Evolutionary conservation across 257 asterid genomes (phyloP).

Genomic region (Fraxinus anomala): DNA sequence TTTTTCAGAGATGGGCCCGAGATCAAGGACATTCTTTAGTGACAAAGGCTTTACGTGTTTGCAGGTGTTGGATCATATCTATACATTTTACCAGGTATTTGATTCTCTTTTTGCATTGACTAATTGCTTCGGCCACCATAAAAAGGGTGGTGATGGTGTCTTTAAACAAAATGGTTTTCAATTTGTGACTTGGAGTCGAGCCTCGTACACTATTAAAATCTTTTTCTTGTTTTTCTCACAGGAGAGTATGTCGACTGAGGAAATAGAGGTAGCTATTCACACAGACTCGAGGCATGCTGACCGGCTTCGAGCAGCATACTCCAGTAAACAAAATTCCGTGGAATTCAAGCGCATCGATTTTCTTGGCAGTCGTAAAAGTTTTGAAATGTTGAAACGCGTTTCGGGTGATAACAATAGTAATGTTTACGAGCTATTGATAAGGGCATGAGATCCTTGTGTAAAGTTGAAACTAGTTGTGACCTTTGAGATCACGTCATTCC

Average conservation of each 20-base stretch:
- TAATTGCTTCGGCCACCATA: background rate
- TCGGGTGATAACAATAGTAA: constrained; percentile 70
- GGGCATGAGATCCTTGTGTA: constrained; percentile 53
- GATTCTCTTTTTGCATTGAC: constrained; percentile 6
- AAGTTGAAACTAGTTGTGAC: background rate
- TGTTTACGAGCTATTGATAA: constrained; percentile 74
- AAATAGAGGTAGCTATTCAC: constrained; percentile 77
- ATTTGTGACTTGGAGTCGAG: background rate
- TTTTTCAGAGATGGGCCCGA: constrained; percentile 87
- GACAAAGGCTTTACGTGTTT: constrained; percentile 74
- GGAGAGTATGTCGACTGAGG: constrained; percentile 71
- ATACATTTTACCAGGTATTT: constrained; percentile 82
- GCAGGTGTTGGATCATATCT: constrained; percentile 76
- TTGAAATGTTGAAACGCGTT: constrained; percentile 92
- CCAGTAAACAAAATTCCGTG: constrained; percentile 47
- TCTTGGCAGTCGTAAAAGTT: constrained; percentile 87
- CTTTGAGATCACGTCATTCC: background rate
- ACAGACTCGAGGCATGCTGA: constrained; percentile 94
- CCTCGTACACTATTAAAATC: constrained; percentile 1
- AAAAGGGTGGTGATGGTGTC: background rate
- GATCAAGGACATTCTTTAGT: constrained; percentile 83
- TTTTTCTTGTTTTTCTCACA: constrained; percentile 25
- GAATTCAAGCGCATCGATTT: constrained; percentile 70
- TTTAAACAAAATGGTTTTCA: background rate
- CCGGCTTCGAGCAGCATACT: constrained; percentile 60